These are phyloP conservation scores for Vigna reflexopilosa DNA, from an alignment of 306 rosid species.

Conservation along the genomic window DNA sequence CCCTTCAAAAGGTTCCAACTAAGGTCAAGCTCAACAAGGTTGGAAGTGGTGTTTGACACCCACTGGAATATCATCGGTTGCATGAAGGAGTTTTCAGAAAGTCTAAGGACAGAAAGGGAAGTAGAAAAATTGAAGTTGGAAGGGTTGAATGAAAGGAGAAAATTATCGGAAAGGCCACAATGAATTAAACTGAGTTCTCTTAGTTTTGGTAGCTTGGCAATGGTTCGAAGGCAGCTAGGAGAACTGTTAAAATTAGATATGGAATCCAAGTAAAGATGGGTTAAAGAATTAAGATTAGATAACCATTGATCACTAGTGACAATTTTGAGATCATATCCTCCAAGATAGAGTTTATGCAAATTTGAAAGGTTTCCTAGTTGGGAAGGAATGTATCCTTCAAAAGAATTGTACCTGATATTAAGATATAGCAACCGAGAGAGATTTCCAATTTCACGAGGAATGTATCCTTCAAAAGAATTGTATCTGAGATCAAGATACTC, in stretches of 20 bases:
- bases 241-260: conserved; percentile 7
- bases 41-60: conserved; percentile 34
- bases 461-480: no score
- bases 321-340: conserved; percentile 1
- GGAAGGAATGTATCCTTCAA: conserved; percentile 1
- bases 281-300: conserved; percentile 43
- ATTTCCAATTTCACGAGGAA: no score
- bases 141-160: background rate
- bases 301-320: conserved; percentile 28
- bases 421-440: no score
- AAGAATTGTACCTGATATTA: no score
- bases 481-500: background rate
- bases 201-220: conserved; percentile 31
- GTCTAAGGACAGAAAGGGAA: conserved; percentile 25
- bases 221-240: background rate
- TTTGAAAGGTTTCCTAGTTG: background rate
- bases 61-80: conserved; percentile 34
- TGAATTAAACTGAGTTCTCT: background rate
- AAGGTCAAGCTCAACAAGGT: conserved; percentile 39
- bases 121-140: conserved; percentile 25
- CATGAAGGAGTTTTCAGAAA: background rate
- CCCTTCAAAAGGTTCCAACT: background rate
- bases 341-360: background rate
- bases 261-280: background rate
- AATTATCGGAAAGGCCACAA: conserved; percentile 37